Base-by-base conservation (phyloP, 73 alveolate species). In the Strombidium stylifer region DNA sequence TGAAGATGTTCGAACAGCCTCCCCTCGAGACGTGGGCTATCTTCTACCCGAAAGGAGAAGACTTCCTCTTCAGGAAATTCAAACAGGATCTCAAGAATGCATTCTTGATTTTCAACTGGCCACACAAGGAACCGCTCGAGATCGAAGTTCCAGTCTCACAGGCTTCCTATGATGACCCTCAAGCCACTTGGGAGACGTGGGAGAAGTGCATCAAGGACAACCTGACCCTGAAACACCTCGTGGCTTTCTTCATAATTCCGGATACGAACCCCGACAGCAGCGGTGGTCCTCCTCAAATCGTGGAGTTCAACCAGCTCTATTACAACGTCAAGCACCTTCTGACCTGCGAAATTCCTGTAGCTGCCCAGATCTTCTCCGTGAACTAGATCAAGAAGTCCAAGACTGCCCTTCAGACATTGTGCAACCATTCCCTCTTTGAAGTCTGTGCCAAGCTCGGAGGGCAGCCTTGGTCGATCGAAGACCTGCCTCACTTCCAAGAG, bases 391-490 rank as follows among this genome's bases (percentile, higher is more conserved):
- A 49, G 40, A 49, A 49, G 15, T 49, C 61, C 4, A 49, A 49
- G 15, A 49, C 42, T 49, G 61, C 61, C 14, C 39, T 49, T 21
- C 25, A 21, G 19, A 21, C 61, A 18, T 36, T 49, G 3, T 49
- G 61, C 39, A 49, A 49, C 20, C 19, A 49, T 10, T 18, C 24
- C 3, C 19, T 49, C 4, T 21, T 49, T 7, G 8, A 49, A 18
- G 3, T 49, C 3, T 49, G 61, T 18, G 61, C 61, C n/a, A 49
- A 49, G 24, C 19, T 49, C 19, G 61, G 61, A 49, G 61, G 61
- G 15, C 42, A 49, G 40, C 61, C 61, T 49, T 49, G 61, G 61
- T 35, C 61, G 4, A 49, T 49, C 6, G 24, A 18, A 21, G 61
- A 49, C 19, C 42, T 49, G n/a, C 61, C 61, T 10, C 24, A 15